Conservation (phyloP, 2,329 filamentous ascomycete species). For the Knufia petricola region DNA sequence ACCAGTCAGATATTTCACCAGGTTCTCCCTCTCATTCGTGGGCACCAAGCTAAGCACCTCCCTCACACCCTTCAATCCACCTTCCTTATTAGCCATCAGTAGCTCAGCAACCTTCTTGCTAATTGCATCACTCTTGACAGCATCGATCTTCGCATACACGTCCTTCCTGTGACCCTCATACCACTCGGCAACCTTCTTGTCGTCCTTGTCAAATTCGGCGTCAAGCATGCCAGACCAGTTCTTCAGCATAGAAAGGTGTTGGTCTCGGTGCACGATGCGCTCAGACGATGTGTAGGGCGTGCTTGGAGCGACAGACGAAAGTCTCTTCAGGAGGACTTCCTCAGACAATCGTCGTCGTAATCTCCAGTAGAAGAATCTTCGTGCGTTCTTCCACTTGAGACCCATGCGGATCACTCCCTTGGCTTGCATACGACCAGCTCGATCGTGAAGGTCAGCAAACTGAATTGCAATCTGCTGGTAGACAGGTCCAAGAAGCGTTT, state of each 20-base stretch:
- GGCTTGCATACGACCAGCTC: slow-evolving; percentile 93
- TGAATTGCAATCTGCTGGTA: slow-evolving; percentile 94
- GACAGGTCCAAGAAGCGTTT: slow-evolving; percentile 81
- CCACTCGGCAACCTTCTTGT: slow-evolving; percentile 81
- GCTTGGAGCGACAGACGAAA: slow-evolving; percentile 41
- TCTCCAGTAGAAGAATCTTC: slow-evolving; percentile 99
- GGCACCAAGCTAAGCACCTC: slow-evolving; percentile 80
- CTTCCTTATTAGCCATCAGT: slow-evolving; percentile 56
- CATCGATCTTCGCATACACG: slow-evolving; percentile 75
- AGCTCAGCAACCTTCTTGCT: slow-evolving; percentile 61
- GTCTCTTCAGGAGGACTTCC: slow-evolving; percentile 90
- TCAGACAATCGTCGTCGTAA: slow-evolving; percentile 92
- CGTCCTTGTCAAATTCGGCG: slow-evolving; percentile 64
- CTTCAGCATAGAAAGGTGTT: slow-evolving; percentile 64
- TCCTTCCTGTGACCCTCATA: slow-evolving; percentile 88
- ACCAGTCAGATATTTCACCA: slow-evolving; percentile 48
- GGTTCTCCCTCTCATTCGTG: slow-evolving; percentile 75
- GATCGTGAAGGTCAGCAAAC: slow-evolving; percentile 95
- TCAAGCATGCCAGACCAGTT: slow-evolving; percentile 66
- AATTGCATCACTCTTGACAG: slow-evolving; percentile 65
- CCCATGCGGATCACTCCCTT: slow-evolving; percentile 84
- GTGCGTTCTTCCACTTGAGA: slow-evolving; percentile 77
- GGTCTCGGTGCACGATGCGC: slow-evolving; percentile 47
- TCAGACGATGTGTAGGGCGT: slow-evolving; percentile 31
- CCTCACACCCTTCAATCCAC: slow-evolving; percentile 73